phyloP scores from a whole-genome alignment of 2,329 filamentous ascomycete species.

The Colletotrichum filicis region DNA sequence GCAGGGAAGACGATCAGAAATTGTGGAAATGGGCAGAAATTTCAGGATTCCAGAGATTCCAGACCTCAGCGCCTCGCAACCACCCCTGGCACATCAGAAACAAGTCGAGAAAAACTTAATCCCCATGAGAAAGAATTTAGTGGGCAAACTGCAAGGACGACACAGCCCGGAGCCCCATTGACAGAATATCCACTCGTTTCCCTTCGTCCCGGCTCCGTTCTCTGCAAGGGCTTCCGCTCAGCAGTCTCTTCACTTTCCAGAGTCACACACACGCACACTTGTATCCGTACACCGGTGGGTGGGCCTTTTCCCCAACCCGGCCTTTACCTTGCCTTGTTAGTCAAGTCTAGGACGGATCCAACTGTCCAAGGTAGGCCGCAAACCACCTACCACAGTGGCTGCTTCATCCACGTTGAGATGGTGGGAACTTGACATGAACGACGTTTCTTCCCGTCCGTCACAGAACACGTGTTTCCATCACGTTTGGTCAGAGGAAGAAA shows the following conservation, averaged over 20 bases:
- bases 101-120: not conserved
- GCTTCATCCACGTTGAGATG: conserved; percentile 30
- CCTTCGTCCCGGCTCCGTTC: conserved; percentile 11
- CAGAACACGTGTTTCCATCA: conserved; percentile 27
- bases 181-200: conserved; percentile 20
- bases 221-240: not conserved
- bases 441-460: not conserved
- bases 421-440: conserved; percentile 4
- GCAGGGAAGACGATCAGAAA: not conserved
- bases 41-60: not conserved
- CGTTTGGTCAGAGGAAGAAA: conserved; percentile 8
- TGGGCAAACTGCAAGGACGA: not conserved
- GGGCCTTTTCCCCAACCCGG: not conserved
- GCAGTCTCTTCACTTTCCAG: not conserved
- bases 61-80: not conserved
- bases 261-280: not conserved
- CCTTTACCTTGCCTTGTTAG: not conserved
- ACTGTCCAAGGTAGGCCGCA: not conserved
- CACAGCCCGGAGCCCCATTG: conserved; percentile 20
- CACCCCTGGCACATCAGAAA: not conserved
- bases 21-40: conserved; percentile 17
- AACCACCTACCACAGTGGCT: conserved; percentile 20
- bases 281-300: not conserved
- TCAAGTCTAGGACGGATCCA: not conserved
- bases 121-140: not conserved